Percentiles rank a stretch among this genome's conserved stretches.
These are phyloP conservation scores for Cryptococcus sp. DNA, from an alignment of 1,284 basidiomycete species.

Conservation along the genomic window DNA sequence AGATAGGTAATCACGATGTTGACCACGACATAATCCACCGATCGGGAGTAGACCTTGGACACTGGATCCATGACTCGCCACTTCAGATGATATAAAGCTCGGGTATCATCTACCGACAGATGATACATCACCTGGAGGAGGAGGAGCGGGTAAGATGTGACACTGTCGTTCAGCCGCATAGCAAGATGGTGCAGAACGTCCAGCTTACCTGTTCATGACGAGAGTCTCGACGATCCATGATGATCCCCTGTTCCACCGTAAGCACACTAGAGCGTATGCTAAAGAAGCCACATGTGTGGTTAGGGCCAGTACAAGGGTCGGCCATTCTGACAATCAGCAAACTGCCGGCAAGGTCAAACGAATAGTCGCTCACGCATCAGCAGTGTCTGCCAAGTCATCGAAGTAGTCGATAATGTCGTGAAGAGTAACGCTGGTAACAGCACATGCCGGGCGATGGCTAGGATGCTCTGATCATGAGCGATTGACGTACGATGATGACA, in stretches of 20 bases:
- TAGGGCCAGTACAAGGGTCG: conserved; percentile 28
- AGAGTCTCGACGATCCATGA: conserved; percentile 34
- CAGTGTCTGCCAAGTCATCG: conserved; percentile 20
- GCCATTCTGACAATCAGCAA: conserved; percentile 27
- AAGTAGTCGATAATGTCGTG: conserved; percentile 28
- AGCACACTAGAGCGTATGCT: conserved; percentile 17
- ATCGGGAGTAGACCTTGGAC: conserved; percentile 18
- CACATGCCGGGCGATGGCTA: conserved; percentile 18
- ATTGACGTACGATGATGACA: not conserved
- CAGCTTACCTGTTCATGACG: conserved; percentile 39
- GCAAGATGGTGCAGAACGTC: not conserved
- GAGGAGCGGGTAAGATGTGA: conserved; percentile 32
- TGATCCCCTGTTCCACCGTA: conserved; percentile 21
- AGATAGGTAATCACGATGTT: conserved; percentile 30
- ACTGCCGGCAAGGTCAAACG: not conserved
- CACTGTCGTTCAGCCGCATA: not conserved
- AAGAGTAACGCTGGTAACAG: conserved; percentile 36
- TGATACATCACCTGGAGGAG: conserved; percentile 27
- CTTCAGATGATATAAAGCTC: conserved; percentile 27
- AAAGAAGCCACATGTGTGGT: conserved; percentile 32
- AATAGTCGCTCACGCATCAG: conserved; percentile 22
- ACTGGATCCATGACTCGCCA: conserved; percentile 32
- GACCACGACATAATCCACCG: conserved; percentile 29
- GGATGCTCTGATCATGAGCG: conserved; percentile 13
- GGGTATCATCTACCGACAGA: conserved; percentile 11